Base-by-base conservation (phyloP, 169 alveolate genomes). In the Plasmodium billcollinsi region DNA sequence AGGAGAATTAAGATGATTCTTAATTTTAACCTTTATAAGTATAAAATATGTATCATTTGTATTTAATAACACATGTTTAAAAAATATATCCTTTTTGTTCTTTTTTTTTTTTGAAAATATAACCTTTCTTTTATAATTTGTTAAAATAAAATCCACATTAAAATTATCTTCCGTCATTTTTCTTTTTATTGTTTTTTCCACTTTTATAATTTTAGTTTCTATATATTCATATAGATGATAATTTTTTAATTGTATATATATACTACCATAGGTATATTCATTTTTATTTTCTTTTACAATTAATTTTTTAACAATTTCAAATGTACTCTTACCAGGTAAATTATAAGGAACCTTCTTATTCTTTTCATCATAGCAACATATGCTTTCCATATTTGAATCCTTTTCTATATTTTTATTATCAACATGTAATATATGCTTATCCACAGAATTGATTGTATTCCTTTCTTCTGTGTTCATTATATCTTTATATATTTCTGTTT, bases 221-320 rank as follows among this genome's bases (percentile, higher is more conserved):
- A 86, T 47, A 24, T 72, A 12, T 72, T 86, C 52, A 45, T 59
- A 86, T 11, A 58, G 20, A 61, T 26, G 54, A 24, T 33, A 39
- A 47, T 86, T 86, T 54, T 72, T 62, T 73, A 86, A 63, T 6
- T 86, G 26, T 33, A 86, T 70, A 47, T 61, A 86, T n/a, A 86
- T 86, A 54, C 73, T 61, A 49, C 92, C 92, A 62, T 43, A 59
- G 0, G 88, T 59, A n/a, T 43, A 59, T 52, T 26, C 43, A 12
- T 59, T 86, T 63, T 52, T 86, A 49, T 67, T 50, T 61, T 67
- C 33, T 61, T 86, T 70, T 52, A 72, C 49, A 54, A 14, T 20
- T 12, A 86, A 47, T 50, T 71, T 86, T 72, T 86, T 86, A 39
- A 59, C 29, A 6, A 86, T 1, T 29, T 26, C 61, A 49, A 86